Conservation (phyloP, 192 early-diverging fungal species). For the Pecoramyces ruminantium region DNA sequence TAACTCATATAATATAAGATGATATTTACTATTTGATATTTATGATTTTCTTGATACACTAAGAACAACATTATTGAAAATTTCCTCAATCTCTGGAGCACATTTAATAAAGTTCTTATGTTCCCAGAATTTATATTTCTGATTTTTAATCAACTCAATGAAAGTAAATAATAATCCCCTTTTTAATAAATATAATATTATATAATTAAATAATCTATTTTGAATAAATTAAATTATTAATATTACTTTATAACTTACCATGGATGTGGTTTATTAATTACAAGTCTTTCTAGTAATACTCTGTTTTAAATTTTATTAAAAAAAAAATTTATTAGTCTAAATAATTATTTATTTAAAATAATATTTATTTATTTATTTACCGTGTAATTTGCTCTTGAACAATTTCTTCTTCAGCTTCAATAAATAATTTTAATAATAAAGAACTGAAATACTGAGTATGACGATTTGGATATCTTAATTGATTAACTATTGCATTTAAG, state of each 20-base stretch:
- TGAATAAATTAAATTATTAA: too few relatives aligned
- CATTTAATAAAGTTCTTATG: not conserved
- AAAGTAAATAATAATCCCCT: conserved; percentile 83
- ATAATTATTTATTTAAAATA: too few relatives aligned
- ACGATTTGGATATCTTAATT: conserved; percentile 89
- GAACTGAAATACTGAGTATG: conserved; percentile 92
- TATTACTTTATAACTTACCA: not conserved
- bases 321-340: too few relatives aligned
- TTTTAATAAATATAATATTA: too few relatives aligned
- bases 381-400: conserved; percentile 85
- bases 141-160: conserved; percentile 91
- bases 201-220: too few relatives aligned
- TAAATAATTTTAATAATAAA: conserved; percentile 73
- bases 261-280: not conserved
- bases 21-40: not conserved
- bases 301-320: too few relatives aligned
- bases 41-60: not conserved
- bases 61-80: not conserved
- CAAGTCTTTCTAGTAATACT: not conserved
- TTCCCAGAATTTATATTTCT: conserved; percentile 55
- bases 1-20: not conserved
- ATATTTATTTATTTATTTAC: not conserved
- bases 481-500: conserved; percentile 83
- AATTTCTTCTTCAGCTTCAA: conserved; percentile 52
- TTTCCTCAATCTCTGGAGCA: not conserved